Evolutionary conservation across 805 yeast genomes (phyloP), one percentile per base, ranked within the genome.

Genomic region (Lipomyces mesembrius): DNA sequence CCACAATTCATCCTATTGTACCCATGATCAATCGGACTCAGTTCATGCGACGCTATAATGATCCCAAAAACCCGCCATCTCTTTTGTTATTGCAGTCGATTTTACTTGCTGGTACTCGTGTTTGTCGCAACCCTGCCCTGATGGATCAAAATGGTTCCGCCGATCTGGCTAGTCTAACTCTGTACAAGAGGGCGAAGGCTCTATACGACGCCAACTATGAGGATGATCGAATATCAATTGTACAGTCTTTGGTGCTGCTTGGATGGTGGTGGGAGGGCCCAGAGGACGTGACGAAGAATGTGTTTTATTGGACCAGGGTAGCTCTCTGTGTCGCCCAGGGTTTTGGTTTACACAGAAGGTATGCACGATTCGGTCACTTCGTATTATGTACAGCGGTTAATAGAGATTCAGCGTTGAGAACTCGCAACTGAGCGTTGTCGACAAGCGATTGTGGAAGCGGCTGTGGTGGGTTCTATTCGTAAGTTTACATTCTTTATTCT

Each of bases 391-490:
- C 37, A 12, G 14, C 22, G 17, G 46, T 22, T 54, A 25, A 22
- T 59, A 20, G 2, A 4, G 22, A 17, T 62, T 61, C 27, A 72
- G 72, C 62, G 82, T 84, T 53, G 75, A 74, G 56, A 72, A 73
- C 46, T 77, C 80, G 25, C 76, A 74, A 34, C 77, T 83, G 59
- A 76, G 83, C 35, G 76, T 75, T 20, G 75, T 81, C 25, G 82
- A 84, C 59, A 73, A 77, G 32, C 84, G 84, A 67, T 75, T 87
- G 52, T 86, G 88, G 83, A 83, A 88, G 71, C 80, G 92, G 55
- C 81, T 89, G 14, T 90, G 92, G 91, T 90, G 96, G 96, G 81
- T 86, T 68, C 77, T 91, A 25, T 88, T 87, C 75, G 84, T 86
- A 66, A 64, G 67, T 64, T 8, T 32, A 4, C 5, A 12, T 20